A percentile compares a stretch with the other conserved stretches of the same genome.
phyloP scores from a whole-genome alignment of 768 basidiomycete species.

The Tricholoma hemisulphureum region DNA sequence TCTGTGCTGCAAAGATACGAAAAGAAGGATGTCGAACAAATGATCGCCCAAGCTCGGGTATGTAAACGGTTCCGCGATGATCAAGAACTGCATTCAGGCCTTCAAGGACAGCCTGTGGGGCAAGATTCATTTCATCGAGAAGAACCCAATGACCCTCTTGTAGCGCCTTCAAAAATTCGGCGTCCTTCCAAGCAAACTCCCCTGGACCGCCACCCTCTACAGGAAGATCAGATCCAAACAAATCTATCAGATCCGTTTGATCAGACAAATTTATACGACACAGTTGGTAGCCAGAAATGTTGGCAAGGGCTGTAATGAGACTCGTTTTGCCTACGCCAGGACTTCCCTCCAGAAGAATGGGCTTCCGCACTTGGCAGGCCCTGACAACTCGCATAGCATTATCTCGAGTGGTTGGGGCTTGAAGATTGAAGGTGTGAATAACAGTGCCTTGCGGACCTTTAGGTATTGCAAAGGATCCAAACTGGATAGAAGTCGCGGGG shows the following conservation, averaged over 20 bases:
- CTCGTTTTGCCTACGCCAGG: constrained; percentile 99
- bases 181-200: constrained; percentile 97
- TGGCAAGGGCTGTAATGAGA: constrained; percentile 83
- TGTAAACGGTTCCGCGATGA: constrained; percentile 91
- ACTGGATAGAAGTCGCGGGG: constrained; percentile 40
- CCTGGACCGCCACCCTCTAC: constrained; percentile 88
- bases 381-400: constrained; percentile 88
- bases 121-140: constrained; percentile 98
- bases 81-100: constrained; percentile 95
- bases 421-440: constrained; percentile 65
- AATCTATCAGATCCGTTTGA: constrained; percentile 93
- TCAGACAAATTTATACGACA: constrained; percentile 97
- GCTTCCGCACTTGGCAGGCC: constrained; percentile 86
- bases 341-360: constrained; percentile 94
- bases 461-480: constrained; percentile 74
- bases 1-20: constrained; percentile 96
- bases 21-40: constrained; percentile 91
- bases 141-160: constrained; percentile 98
- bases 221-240: constrained; percentile 95
- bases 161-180: constrained; percentile 89
- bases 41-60: constrained; percentile 90
- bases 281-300: constrained; percentile 70
- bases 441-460: constrained; percentile 47
- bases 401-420: constrained; percentile 83
- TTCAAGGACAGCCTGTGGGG: constrained; percentile 94